Evolutionary conservation across 192 early-diverging fungal genomes (phyloP).

Genomic region (Backusella sp.): DNA sequence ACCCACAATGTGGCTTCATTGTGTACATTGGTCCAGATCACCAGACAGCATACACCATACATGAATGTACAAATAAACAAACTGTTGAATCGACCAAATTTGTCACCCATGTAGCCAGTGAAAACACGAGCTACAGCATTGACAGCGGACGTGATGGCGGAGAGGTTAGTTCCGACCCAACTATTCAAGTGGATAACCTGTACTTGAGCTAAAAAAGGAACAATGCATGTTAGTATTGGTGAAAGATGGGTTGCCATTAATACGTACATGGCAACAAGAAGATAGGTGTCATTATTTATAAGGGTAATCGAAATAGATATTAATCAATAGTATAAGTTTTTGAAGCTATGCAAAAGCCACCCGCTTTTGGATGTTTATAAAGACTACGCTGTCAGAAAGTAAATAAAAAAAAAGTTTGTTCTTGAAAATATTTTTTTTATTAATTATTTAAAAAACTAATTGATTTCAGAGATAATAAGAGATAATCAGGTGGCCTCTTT

Average conservation of each 20-base stretch:
- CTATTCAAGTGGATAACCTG: constrained; percentile 26
- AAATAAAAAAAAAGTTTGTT: too few relatives aligned
- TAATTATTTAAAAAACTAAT: too few relatives aligned
- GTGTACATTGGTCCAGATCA: constrained; percentile 43
- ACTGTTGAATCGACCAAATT: constrained; percentile 45
- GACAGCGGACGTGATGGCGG: constrained; percentile 44
- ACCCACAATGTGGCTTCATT: constrained; percentile 34
- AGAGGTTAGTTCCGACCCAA: constrained; percentile 34
- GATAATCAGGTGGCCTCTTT: too few relatives aligned
- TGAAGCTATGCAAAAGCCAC: too few relatives aligned
- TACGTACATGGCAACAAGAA: constrained; percentile 30
- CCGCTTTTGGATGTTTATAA: too few relatives aligned
- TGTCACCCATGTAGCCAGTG: constrained; percentile 44
- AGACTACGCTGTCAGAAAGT: too few relatives aligned
- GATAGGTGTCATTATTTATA: constrained; percentile 32
- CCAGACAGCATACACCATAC: constrained; percentile 41
- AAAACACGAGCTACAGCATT: constrained; percentile 45
- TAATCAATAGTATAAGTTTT: too few relatives aligned
- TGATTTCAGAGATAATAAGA: too few relatives aligned
- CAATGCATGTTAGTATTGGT: background rate
- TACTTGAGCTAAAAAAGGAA: constrained; percentile 8
- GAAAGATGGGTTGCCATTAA: background rate
- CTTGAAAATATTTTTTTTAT: too few relatives aligned
- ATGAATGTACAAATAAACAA: constrained; percentile 40
- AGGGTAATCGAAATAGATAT: too few relatives aligned